Percentiles rank a stretch among this genome's conserved stretches.
phyloP scores from a whole-genome alignment of 2,329 filamentous ascomycete genomes.

The Aspergillus uvarum region DNA sequence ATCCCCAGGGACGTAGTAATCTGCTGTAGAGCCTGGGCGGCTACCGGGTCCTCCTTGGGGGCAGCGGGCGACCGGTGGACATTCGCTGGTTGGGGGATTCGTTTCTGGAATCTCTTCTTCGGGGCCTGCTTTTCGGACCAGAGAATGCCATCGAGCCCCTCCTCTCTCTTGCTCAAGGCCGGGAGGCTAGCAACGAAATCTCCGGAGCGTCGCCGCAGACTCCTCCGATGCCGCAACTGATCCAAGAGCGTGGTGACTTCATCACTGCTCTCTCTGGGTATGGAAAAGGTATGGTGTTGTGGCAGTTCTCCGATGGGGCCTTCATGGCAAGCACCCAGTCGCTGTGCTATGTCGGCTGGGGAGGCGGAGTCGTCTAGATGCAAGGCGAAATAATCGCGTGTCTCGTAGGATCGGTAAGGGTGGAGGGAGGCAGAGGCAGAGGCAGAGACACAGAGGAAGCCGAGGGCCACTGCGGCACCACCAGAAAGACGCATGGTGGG shows the following conservation, averaged over 20 bases:
- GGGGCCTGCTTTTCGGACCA: conserved; percentile 76
- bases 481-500: conserved; percentile 26
- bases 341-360: conserved; percentile 66
- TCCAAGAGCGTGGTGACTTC: conserved; percentile 53
- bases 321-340: conserved; percentile 75
- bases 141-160: conserved; percentile 71
- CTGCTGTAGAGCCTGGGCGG: conserved; percentile 58
- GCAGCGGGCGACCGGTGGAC: conserved; percentile 45
- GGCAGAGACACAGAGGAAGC: conserved; percentile 44
- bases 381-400: conserved; percentile 89
- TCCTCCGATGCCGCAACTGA: conserved; percentile 57
- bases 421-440: conserved; percentile 52
- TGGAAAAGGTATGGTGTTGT: conserved; percentile 82
- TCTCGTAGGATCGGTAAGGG: conserved; percentile 67
- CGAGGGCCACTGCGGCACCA: conserved; percentile 25
- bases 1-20: conserved; percentile 71
- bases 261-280: conserved; percentile 58
- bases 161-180: conserved; percentile 22
- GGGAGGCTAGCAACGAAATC: conserved; percentile 8
- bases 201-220: conserved; percentile 56
- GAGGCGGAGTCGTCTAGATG: conserved; percentile 68
- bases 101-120: conserved; percentile 62
- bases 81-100: conserved; percentile 43
- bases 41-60: conserved; percentile 41
- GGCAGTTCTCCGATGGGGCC: conserved; percentile 75